Base-by-base conservation (phyloP, 202 grass and related monocot genomes). In the Digitaria exilis region DNA sequence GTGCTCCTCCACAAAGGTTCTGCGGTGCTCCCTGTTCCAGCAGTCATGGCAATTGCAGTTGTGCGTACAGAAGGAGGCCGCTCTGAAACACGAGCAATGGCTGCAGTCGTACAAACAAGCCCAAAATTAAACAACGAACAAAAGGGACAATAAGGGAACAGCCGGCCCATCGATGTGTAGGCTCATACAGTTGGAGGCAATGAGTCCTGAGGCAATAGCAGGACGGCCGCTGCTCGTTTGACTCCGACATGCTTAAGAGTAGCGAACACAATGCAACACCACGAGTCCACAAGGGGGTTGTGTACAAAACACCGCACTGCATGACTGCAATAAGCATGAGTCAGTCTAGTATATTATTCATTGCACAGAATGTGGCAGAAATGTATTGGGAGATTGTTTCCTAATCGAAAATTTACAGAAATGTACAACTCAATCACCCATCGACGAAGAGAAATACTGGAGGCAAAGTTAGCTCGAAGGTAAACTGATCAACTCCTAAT, bases 1-100 rank as follows among this genome's bases (percentile, higher is more conserved):
- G 31, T n/a, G 5, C 28, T 79, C 61, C 18, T 54, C 76, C 13
- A 52, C 30, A 19, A 4, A n/a, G 41, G 48, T 45, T n/a, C 9
- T 29, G 12, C 65, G 35, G 30, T 35, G 28, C 39, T 66, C 17
- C 15, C 25, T 79, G 60, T 79, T 66, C 28, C 5, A 2, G 30
- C 43, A 79, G 60, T 8, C 29, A 35, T 8, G 7, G 44, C 76
- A 79, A n/a, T 31, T 16, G 76, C 61, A 79, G 6, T 78, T 65
- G 16, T 24, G 28, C 2, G 44, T 24, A 26, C 45, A 79, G 34
- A 48, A 64, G 39, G 26, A 78, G 6, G 0, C 1, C 17, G 17
- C 8, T 18, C 17, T 7, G 76, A 78, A 65, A 65, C 58, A 78
- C 26, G 1, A 21, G 71, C 50, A 57, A 16, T 37, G 12, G 29